These are phyloP conservation scores for Pseudogymnoascus sp. DNA, from an alignment of 2,329 filamentous ascomycete species.

Conservation along the genomic window DNA sequence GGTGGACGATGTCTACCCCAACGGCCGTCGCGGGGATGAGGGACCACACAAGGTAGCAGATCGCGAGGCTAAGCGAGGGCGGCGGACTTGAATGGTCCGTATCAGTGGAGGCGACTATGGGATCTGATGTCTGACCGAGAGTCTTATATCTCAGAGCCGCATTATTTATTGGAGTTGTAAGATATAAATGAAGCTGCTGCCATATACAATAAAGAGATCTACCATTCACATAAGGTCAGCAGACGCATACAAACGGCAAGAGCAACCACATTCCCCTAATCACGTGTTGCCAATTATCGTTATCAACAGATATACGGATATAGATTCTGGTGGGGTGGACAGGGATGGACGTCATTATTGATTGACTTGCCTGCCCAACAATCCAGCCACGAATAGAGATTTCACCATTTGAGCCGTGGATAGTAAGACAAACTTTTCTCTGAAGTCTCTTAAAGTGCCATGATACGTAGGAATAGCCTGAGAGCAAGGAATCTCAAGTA, in stretches of 20 bases:
- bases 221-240: background rate
- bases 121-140: background rate
- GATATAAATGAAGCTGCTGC: background rate
- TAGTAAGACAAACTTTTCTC: slow-evolving; percentile 1
- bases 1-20: background rate
- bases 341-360: slow-evolving; percentile 9
- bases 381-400: slow-evolving; percentile 5
- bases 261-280: background rate
- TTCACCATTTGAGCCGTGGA: slow-evolving; percentile 4
- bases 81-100: background rate
- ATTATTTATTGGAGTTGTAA: background rate
- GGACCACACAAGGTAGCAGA: slow-evolving; percentile 7
- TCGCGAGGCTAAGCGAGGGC: background rate
- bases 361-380: slow-evolving; percentile 6
- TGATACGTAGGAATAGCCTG: background rate
- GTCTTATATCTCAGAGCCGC: background rate
- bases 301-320: slow-evolving; percentile 2
- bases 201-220: background rate
- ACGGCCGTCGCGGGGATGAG: background rate
- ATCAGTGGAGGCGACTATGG: background rate
- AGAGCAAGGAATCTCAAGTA: background rate
- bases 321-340: slow-evolving; percentile 8
- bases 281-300: background rate
- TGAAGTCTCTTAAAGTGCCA: background rate
- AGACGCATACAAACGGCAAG: background rate